These are phyloP conservation scores for Phytophthora fragariaefolia DNA, from an alignment of 352 stramenopile genomes.

Conservation along the genomic window DNA sequence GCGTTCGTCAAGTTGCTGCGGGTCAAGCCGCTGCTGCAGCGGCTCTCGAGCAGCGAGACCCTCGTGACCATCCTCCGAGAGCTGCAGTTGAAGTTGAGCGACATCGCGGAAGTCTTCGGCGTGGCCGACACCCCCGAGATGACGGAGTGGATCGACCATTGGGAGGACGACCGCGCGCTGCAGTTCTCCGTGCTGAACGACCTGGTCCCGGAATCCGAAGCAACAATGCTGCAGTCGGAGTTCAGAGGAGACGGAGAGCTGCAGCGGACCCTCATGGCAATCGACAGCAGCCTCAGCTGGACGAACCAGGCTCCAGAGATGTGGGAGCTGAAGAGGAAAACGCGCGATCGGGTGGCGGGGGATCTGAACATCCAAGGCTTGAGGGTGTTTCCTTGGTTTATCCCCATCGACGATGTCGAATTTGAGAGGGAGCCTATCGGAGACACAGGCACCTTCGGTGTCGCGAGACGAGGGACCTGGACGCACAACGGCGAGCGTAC, in stretches of 20 bases:
- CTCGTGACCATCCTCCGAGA: slow-evolving; percentile 7
- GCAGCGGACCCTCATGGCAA: slow-evolving; percentile 23
- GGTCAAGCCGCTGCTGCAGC: slow-evolving; percentile 25
- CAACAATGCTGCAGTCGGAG: slow-evolving; percentile 24
- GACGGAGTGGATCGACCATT: slow-evolving; percentile 12
- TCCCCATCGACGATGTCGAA: slow-evolving; percentile 34
- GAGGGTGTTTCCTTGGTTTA: slow-evolving; percentile 32
- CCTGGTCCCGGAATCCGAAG: neutral
- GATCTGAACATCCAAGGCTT: slow-evolving; percentile 11
- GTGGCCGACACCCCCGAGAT: neutral
- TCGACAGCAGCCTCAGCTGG: slow-evolving; percentile 21
- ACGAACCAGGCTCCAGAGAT: slow-evolving; percentile 14
- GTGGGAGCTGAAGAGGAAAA: slow-evolving; percentile 15
- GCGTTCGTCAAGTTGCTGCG: slow-evolving; percentile 22
- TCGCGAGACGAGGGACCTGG: slow-evolving; percentile 20
- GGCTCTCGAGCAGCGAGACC: slow-evolving; percentile 27
- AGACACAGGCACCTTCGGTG: slow-evolving; percentile 12
- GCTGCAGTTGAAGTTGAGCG: slow-evolving; percentile 25
- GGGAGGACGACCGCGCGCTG: slow-evolving; percentile 1
- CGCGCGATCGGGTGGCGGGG: slow-evolving; percentile 13
- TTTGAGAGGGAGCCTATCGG: slow-evolving; percentile 17
- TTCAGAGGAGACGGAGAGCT: slow-evolving; percentile 28
- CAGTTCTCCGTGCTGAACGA: slow-evolving; percentile 19
- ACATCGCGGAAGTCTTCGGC: slow-evolving; percentile 9
- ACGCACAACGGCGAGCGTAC: slow-evolving; percentile 23